Base-by-base conservation (phyloP, 768 basidiomycete genomes). In the Tephrocybe sp. region DNA sequence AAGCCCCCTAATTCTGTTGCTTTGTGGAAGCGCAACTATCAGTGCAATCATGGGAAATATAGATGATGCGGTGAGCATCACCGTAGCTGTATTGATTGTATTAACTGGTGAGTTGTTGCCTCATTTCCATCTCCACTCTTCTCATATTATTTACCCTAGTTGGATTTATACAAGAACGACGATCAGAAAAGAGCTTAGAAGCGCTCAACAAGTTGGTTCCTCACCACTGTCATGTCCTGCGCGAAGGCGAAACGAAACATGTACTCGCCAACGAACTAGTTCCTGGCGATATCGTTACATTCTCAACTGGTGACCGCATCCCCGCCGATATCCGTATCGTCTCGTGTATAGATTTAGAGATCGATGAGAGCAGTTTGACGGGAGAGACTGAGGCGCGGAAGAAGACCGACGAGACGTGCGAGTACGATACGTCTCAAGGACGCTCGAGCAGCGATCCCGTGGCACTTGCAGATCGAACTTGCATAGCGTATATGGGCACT, bases 211-310 rank as follows among this genome's bases (percentile, higher is more conserved):
- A 94, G 67, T 86, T 98, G 34, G 94, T 98, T 18, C 94, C 94
- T 0, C 94, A 98, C 65, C 92, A 95, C 64, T 95, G 93, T 63
- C 92, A 94, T 62, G 84, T 97, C 53, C 75, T 89, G 46, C 88
- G 94, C 12, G 86, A 86, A 67, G 80, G 80, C 23, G 77, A 82
- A 57, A 80, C 82, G 11, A 66, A 82, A 31, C 91, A 91, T 56
- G 70, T 91, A n/a, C 83, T 97, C 25, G 95, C 94, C 0, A 97
- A 97, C 66, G 91, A 95, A 61, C 84, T 97, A n/a, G 90, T 97
- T 3, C 94, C 94, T 0, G 94, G 94, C 24, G 94, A 98, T 63
- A 77, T 97, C 42, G 84, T 97, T 50, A 84, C 84, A 1, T 89
- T 98, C 70, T 71, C 79, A 21, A 94, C 93, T 0, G 94, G 94